Base-by-base conservation (phyloP, 2,329 filamentous ascomycete species). In the Pseudogymnoascus sp. region DNA sequence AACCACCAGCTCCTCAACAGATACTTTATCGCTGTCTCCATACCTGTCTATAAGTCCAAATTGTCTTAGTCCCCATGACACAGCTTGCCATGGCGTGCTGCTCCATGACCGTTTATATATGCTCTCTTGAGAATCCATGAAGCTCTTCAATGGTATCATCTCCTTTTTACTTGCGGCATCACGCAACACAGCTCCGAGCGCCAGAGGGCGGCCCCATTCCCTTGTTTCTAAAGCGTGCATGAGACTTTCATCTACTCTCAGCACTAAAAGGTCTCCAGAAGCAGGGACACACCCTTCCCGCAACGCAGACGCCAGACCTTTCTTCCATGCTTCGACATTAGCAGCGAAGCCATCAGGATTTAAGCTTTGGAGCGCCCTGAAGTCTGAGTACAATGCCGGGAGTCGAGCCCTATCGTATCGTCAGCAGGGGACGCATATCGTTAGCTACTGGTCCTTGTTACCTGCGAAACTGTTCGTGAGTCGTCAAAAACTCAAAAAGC, bases 301-400 rank as follows among this genome's bases (percentile, higher is more conserved):
- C 0, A 87, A 81, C 1, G 91, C 88, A 60, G 84, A 79, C n/a
- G 84, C 81, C 42, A 96, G 80, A 2, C 86, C 91, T 39, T 83
- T 82, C 63, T 87, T 85, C 92, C 92, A 96, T 60, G 91, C 90
- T 5, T 82, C 77, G 42, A 91, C 79, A 73, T 96, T 96, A 45
- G 91, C 90, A 19, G 80, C 77, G 77, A 91, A 96, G 69, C 91
- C 91, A 73, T 95, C 91, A 1, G 91, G 90, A 71, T 96, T 96
- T 22, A 89, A 84, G 39, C 82, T 84, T 69, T 82, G 82, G 68
- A 93, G 91, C 4, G 84, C 76, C 38, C 85, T 80, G 72, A 96
- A 96, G 73, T 96, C 92, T 58, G 91, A 92, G 77, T 95, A 96
- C 52, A 96, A 85, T 4, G 91, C 92, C 11, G 90, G 87, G 11